Evolutionary conservation across 192 early-diverging fungal species (phyloP).

Genomic region (Haplosporangium gracile): DNA sequence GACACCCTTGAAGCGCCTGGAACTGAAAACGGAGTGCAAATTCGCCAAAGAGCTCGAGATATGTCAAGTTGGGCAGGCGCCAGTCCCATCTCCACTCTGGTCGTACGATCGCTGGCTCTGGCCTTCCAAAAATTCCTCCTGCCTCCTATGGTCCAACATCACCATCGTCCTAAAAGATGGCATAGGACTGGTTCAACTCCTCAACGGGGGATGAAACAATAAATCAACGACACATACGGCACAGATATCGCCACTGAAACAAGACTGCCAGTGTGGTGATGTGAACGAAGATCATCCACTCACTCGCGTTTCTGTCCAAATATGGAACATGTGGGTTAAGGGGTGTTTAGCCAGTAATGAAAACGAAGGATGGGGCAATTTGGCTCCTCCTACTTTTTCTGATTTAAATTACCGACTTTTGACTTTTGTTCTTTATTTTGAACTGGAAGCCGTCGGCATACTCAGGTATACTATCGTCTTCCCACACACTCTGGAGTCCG

Average conservation of each 20-base stretch:
- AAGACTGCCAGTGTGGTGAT: background rate
- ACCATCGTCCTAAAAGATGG: background rate
- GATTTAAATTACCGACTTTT: too few relatives aligned
- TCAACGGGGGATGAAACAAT: background rate
- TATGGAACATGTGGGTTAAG: too few relatives aligned
- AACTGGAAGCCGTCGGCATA: too few relatives aligned
- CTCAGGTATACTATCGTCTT: too few relatives aligned
- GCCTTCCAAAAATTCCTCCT: background rate
- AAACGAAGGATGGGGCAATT: too few relatives aligned
- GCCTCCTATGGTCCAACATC: background rate
- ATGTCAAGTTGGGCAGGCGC: background rate
- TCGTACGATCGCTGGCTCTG: background rate
- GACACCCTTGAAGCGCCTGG: background rate
- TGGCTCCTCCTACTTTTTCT: too few relatives aligned
- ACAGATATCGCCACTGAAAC: background rate
- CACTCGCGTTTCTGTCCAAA: background rate
- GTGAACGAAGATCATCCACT: too few relatives aligned
- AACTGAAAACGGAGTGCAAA: conserved; percentile 9
- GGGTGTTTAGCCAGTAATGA: too few relatives aligned
- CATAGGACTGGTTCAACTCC: background rate
- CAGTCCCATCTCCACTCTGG: conserved; percentile 11
- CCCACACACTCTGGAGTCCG: too few relatives aligned
- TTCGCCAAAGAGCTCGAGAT: background rate
- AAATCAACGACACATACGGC: background rate
- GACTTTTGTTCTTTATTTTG: too few relatives aligned